These are phyloP conservation scores for Candida silvicultrix DNA, from an alignment of 805 yeast genomes.

Conservation along the genomic window DNA sequence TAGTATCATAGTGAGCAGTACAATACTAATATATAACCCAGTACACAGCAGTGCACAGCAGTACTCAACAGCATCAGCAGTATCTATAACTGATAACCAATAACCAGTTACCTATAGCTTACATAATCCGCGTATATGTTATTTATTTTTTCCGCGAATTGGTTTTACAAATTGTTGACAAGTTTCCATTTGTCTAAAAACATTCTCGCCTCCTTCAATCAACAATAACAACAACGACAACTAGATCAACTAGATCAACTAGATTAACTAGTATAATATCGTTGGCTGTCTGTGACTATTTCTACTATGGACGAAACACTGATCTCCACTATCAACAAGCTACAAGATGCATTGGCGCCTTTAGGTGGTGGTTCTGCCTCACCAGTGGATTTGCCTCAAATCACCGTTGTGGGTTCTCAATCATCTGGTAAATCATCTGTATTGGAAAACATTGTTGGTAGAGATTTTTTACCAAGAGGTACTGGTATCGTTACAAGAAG, in stretches of 20 bases:
- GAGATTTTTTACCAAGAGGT: slow-evolving; percentile 89
- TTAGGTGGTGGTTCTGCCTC: slow-evolving; percentile 74
- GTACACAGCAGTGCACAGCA: too few species aligned
- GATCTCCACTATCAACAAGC: slow-evolving; percentile 70
- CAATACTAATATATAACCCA: too few species aligned
- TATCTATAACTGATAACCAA: too few species aligned
- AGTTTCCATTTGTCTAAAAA: not conserved
- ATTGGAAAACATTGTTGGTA: slow-evolving; percentile 83
- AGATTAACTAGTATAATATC: too few species aligned
- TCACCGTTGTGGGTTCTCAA: slow-evolving; percentile 93
- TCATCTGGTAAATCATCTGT: slow-evolving; percentile 88
- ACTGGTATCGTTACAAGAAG: slow-evolving; percentile 91
- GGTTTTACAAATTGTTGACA: too few species aligned
- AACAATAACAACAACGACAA: not conserved
- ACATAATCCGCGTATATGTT: too few species aligned
- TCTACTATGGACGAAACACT: slow-evolving; percentile 63
- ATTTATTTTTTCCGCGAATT: too few species aligned
- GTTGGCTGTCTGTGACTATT: too few species aligned
- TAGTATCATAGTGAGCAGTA: too few species aligned
- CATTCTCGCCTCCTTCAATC: slow-evolving; percentile 2
- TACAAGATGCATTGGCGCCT: slow-evolving; percentile 85
- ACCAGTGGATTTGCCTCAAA: slow-evolving; percentile 88
- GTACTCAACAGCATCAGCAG: too few species aligned
- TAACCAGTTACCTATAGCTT: too few species aligned
- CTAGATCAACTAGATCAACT: not conserved